A percentile compares a stretch with the other conserved stretches of the same genome.
phyloP scores from a whole-genome alignment of 805 yeast genomes.

The Maudiozyma bulderi region DNA sequence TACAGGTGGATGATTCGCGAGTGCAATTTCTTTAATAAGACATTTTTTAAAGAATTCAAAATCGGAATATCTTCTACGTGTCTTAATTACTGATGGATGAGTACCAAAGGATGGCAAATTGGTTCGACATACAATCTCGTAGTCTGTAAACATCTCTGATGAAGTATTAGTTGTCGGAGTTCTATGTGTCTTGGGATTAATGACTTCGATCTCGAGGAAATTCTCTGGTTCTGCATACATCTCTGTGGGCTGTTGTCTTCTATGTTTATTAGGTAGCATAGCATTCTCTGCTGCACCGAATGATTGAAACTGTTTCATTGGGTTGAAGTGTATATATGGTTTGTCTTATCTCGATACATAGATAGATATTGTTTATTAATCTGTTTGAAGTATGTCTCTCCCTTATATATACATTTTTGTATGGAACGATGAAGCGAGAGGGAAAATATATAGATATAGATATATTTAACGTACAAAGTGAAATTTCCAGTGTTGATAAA shows the following conservation, averaged over 20 bases:
- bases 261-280: slow-evolving; percentile 17
- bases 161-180: background rate
- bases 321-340: too few species aligned
- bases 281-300: slow-evolving; percentile 22
- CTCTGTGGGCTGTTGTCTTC: slow-evolving; percentile 62
- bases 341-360: background rate
- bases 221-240: slow-evolving; percentile 92
- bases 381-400: too few species aligned
- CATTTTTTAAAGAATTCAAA: slow-evolving; percentile 73
- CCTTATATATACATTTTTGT: too few species aligned
- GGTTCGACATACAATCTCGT: slow-evolving; percentile 81
- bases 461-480: too few species aligned
- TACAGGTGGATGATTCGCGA: slow-evolving; percentile 40
- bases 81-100: slow-evolving; percentile 37
- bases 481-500: too few species aligned
- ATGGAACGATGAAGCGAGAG: too few species aligned
- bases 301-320: slow-evolving; percentile 15
- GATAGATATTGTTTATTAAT: background rate
- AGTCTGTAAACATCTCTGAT: slow-evolving; percentile 65
- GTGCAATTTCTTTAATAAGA: slow-evolving; percentile 61
- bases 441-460: too few species aligned
- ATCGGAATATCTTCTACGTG: slow-evolving; percentile 82
- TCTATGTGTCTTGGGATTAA: slow-evolving; percentile 27
- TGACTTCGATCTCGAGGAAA: slow-evolving; percentile 82
- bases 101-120: slow-evolving; percentile 81